A percentile compares a stretch with the other conserved stretches of the same genome.
phyloP scores from a whole-genome alignment of 1,139 yeast genomes.

The Eremothecium coryli region DNA sequence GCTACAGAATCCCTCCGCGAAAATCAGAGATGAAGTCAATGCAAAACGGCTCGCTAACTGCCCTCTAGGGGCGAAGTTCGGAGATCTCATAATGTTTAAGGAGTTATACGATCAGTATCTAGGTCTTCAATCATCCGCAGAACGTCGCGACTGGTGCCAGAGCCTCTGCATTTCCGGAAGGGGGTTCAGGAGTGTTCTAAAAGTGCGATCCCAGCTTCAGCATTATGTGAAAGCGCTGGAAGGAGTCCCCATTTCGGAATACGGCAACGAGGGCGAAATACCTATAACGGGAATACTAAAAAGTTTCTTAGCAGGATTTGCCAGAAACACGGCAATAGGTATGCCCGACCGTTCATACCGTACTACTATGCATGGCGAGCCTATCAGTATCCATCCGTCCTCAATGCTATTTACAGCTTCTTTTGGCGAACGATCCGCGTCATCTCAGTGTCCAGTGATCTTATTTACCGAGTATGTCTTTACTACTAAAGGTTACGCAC shows the following conservation, averaged over 20 bases:
- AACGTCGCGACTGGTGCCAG: slow-evolving; percentile 72
- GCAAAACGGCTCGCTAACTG: slow-evolving; percentile 53
- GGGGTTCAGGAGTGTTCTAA: slow-evolving; percentile 69
- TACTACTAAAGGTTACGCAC: slow-evolving; percentile 87
- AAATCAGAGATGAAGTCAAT: slow-evolving; percentile 67
- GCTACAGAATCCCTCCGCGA: slow-evolving; percentile 69
- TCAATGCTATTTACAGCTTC: slow-evolving; percentile 52
- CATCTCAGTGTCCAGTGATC: slow-evolving; percentile 55
- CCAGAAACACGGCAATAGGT: slow-evolving; percentile 83
- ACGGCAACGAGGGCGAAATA: slow-evolving; percentile 27
- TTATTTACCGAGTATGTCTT: slow-evolving; percentile 93
- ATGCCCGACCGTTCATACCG: slow-evolving; percentile 91
- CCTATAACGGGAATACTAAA: slow-evolving; percentile 59
- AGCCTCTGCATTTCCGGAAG: slow-evolving; percentile 66
- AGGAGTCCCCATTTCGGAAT: slow-evolving; percentile 14
- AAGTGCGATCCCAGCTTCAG: slow-evolving; percentile 65
- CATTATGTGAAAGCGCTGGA: slow-evolving; percentile 48
- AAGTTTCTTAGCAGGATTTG: slow-evolving; percentile 72
- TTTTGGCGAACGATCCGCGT: slow-evolving; percentile 43
- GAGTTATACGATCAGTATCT: slow-evolving; percentile 62
- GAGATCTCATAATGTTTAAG: slow-evolving; percentile 77
- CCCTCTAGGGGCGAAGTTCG: slow-evolving; percentile 59
- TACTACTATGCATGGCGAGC: slow-evolving; percentile 71
- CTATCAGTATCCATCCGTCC: slow-evolving; percentile 86
- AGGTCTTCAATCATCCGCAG: slow-evolving; percentile 40